A percentile compares a stretch with the other conserved stretches of the same genome.
Conservation (phyloP, 345 rosid species). For the Sonneratia caseolaris region DNA sequence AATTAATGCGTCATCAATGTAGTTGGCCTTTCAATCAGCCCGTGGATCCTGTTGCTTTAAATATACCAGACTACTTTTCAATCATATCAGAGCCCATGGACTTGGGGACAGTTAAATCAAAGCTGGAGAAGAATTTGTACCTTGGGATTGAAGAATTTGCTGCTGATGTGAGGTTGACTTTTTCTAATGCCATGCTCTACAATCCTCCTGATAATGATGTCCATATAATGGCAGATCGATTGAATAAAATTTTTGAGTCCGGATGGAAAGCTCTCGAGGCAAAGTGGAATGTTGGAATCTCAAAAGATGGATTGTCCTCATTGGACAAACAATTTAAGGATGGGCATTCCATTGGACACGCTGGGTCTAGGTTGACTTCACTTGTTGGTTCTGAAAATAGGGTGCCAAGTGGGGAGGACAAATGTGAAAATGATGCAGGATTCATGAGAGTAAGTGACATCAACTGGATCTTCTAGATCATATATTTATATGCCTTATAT, state of each 20-base stretch:
- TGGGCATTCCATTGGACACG: conserved; percentile 21
- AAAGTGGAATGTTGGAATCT: conserved; percentile 23
- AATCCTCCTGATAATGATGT: conserved; percentile 60
- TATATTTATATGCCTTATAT: background rate
- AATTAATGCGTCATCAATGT: conserved; percentile 26
- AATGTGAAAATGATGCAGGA: conserved; percentile 15
- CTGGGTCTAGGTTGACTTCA: conserved; percentile 27
- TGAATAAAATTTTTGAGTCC: conserved; percentile 39
- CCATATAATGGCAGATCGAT: conserved; percentile 39
- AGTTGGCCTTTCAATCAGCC: conserved; percentile 59
- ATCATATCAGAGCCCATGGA: conserved; percentile 75
- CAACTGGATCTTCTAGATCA: background rate
- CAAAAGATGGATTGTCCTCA: conserved; percentile 13
- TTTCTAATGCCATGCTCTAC: conserved; percentile 73
- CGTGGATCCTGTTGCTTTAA: conserved; percentile 59
- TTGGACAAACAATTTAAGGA: conserved; percentile 19
- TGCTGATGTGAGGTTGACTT: conserved; percentile 63
- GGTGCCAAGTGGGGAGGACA: conserved; percentile 20
- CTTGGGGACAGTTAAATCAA: conserved; percentile 62
- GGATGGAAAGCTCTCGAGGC: conserved; percentile 55
- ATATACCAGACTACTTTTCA: conserved; percentile 76
- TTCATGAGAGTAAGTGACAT: conserved; percentile 27
- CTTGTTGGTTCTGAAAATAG: conserved; percentile 20
- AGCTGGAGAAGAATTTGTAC: conserved; percentile 41
- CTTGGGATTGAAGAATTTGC: conserved; percentile 52